Evolutionary conservation across 768 basidiomycete genomes (phyloP).

Genomic region (Mycena latifolia): DNA sequence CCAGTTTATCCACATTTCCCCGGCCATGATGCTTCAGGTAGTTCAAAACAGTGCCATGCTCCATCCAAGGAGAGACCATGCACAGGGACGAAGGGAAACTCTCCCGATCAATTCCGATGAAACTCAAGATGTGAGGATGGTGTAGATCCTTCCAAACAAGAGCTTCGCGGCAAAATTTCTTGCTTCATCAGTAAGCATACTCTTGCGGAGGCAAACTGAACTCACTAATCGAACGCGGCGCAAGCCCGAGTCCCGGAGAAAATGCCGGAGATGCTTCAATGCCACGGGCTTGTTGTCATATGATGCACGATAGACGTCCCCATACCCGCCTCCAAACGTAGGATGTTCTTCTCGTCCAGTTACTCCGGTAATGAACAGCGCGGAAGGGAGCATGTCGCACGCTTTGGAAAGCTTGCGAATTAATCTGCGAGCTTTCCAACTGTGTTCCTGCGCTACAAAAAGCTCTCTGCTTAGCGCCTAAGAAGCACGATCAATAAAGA

Average conservation of each 20-base stretch:
- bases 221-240: conserved; percentile 18
- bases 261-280: conserved; percentile 15
- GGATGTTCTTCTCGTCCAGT: conserved; percentile 23
- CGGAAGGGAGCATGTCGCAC: conserved; percentile 32
- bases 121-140: conserved; percentile 45
- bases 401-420: conserved; percentile 33
- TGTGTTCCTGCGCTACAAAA: not conserved
- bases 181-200: not conserved
- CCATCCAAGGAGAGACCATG: conserved; percentile 47
- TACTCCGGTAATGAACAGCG: conserved; percentile 33
- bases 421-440: conserved; percentile 25
- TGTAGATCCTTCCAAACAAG: conserved; percentile 44
- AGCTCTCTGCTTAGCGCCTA: conserved; percentile 18
- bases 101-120: conserved; percentile 44
- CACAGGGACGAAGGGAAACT: conserved; percentile 41
- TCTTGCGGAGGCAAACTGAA: not conserved
- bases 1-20: conserved; percentile 33
- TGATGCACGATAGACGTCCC: conserved; percentile 35
- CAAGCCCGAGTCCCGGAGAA: conserved; percentile 1
- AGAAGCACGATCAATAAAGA: not conserved
- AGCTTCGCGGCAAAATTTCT: conserved; percentile 45
- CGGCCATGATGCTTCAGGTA: conserved; percentile 37
- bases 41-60: conserved; percentile 41
- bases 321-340: conserved; percentile 36
- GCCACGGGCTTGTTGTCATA: conserved; percentile 8